Base-by-base conservation (phyloP, 495 filamentous ascomycete genomes). In the Neurospora sp. region DNA sequence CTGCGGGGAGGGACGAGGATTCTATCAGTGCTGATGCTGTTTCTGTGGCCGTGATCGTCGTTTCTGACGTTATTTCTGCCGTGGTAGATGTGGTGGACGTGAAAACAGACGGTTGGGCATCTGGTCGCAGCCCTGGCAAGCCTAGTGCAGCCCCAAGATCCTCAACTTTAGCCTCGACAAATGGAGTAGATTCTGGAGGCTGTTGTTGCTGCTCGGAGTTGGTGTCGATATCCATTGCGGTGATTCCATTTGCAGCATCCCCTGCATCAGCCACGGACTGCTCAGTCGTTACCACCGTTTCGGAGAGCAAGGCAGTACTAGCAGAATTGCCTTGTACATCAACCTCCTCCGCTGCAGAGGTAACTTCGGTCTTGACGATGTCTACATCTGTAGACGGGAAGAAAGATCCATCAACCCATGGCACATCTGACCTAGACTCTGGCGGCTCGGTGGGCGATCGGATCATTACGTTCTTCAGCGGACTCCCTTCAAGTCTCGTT, bases 401-500 rank as follows among this genome's bases (percentile, higher is more conserved):
- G 53, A 65, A 65, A 8, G 27, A 65, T 35, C 53, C 53, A 5
- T 37, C 53, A 65, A 35, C 14, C 14, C 53, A 7, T 31, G 3
- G 53, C 53, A 65, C 27, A 31, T 81, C n/a, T 85, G 86, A 0
- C 85, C 85, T 38, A 81, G 83, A n/a, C 8, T 59, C 45, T 14
- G 78, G 75, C 27, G 79, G 72, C 22, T 80, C 80, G 10, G 80
- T 79, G 20, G 81, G 81, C 47, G 81, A 83, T 38, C 70, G 72
- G 39, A 81, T 69, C 47, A 85, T 78, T 40, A 85, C 82, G 61
- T 86, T 81, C 75, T 85, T 86, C 6, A 86, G 73, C 3, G 85
- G 85, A 40, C 84, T 86, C 14, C 83, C 85, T 71, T 86, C 85
- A 6, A 84, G 73, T 71, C 79, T 74, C 47, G 78, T 69, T 9